Evolutionary conservation across 2,329 filamentous ascomycete genomes (phyloP).

Genomic region (Aspergillus piperis): DNA sequence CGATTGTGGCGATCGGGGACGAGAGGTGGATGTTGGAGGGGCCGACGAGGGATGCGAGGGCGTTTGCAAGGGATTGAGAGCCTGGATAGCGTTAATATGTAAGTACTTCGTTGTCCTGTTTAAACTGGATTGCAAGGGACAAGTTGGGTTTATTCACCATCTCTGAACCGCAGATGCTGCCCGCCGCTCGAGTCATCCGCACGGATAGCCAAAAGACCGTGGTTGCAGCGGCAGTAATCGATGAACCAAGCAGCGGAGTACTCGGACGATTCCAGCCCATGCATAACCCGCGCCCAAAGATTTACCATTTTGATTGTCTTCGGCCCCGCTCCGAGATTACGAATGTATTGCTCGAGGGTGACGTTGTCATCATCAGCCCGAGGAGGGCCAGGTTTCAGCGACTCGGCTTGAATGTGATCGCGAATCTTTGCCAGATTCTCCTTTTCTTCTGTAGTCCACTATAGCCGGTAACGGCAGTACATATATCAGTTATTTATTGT

Average conservation of each 20-base stretch:
- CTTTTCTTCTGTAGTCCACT: slow-evolving; percentile 38
- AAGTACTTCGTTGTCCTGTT: too few species aligned
- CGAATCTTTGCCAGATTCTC: slow-evolving; percentile 36
- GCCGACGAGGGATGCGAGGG: background rate
- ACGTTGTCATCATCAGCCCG: slow-evolving; percentile 33
- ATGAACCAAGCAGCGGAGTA: slow-evolving; percentile 43
- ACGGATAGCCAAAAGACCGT: slow-evolving; percentile 37
- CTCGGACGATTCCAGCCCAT: slow-evolving; percentile 40
- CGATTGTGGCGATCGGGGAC: background rate
- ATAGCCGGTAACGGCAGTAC: background rate
- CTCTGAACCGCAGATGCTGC: slow-evolving; percentile 37
- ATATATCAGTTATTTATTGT: too few species aligned
- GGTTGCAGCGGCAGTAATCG: slow-evolving; percentile 42
- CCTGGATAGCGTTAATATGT: background rate
- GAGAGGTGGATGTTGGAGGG: background rate
- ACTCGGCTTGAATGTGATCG: slow-evolving; percentile 40
- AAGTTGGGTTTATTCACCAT: slow-evolving; percentile 10
- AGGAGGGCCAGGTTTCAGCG: slow-evolving; percentile 26
- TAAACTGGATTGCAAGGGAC: background rate
- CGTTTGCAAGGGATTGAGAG: slow-evolving; percentile 10
- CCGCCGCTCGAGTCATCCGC: slow-evolving; percentile 41
- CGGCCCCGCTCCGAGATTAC: slow-evolving; percentile 32
- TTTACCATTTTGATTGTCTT: slow-evolving; percentile 40
- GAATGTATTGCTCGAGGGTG: slow-evolving; percentile 39
- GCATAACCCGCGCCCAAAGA: slow-evolving; percentile 42